These are phyloP conservation scores for Calonectria pauciramosa DNA, from an alignment of 2,329 filamentous ascomycete species.

Conservation along the genomic window DNA sequence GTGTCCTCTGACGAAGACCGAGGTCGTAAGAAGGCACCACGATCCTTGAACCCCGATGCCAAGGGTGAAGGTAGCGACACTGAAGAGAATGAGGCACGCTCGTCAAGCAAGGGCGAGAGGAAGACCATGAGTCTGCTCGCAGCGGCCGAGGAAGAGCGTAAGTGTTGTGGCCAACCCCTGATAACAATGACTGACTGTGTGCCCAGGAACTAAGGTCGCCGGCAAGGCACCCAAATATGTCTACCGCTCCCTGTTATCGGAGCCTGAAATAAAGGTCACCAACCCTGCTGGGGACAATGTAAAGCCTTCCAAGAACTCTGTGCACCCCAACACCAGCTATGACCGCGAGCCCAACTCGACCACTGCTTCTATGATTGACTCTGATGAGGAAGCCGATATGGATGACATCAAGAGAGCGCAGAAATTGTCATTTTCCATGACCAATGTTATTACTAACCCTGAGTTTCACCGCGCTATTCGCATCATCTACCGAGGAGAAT, in stretches of 20 bases:
- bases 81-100: constrained; percentile 50
- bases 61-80: constrained; percentile 46
- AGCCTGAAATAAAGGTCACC: constrained; percentile 76
- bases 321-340: constrained; percentile 89
- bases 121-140: constrained; percentile 75
- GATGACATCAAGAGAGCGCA: constrained; percentile 91
- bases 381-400: constrained; percentile 88
- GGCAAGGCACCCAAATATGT: constrained; percentile 64
- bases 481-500: constrained; percentile 92
- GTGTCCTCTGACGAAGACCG: constrained; percentile 76
- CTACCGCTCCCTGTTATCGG: constrained; percentile 75
- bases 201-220: constrained; percentile 66
- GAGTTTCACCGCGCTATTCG: constrained; percentile 86
- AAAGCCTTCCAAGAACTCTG: constrained; percentile 67
- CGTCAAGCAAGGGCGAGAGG: constrained; percentile 53
- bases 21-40: constrained; percentile 69
- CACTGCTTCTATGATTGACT: constrained; percentile 75
- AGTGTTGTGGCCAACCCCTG: constrained; percentile 50
- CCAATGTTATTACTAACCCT: constrained; percentile 81
- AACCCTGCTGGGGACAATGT: constrained; percentile 73
- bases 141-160: constrained; percentile 84
- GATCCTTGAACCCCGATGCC: constrained; percentile 58
- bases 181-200: not conserved
- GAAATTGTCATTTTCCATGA: constrained; percentile 84
- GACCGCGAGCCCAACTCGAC: constrained; percentile 75